Conservation (phyloP, 768 basidiomycete genomes). For the Kwoniella dejecticola region DNA sequence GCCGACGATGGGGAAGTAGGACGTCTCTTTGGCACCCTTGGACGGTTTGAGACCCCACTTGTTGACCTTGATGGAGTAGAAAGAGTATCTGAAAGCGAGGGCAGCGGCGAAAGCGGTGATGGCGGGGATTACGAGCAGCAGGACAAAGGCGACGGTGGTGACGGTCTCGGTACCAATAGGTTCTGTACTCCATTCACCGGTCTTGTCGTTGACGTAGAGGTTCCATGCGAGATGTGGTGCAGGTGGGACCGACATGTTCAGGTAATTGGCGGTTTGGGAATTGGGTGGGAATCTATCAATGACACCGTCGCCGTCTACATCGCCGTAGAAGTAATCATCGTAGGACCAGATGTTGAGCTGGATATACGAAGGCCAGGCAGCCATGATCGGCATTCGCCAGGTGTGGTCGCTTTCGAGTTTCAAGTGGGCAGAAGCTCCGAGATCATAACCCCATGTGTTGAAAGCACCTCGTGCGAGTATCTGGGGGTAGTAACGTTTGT, state of each 20-base stretch:
- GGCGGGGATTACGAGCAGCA: conserved; percentile 76
- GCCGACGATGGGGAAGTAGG: conserved; percentile 87
- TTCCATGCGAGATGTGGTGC: conserved; percentile 86
- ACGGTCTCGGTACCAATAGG: conserved; percentile 80
- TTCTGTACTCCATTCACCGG: conserved; percentile 72
- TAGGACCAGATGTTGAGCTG: conserved; percentile 89
- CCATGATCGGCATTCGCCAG: conserved; percentile 70
- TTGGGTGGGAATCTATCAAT: conserved; percentile 91
- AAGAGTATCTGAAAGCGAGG: conserved; percentile 87
- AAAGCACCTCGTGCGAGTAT: conserved; percentile 83
- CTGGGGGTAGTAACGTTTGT: conserved; percentile 76
- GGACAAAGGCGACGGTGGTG: conserved; percentile 83
- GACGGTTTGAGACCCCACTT: conserved; percentile 78
- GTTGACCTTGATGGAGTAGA: conserved; percentile 95
- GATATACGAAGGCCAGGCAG: conserved; percentile 83
- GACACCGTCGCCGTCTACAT: conserved; percentile 80
- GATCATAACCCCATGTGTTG: conserved; percentile 89
- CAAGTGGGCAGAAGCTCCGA: conserved; percentile 74
- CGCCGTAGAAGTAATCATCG: conserved; percentile 91
- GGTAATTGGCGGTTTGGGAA: conserved; percentile 68
- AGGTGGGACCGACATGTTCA: conserved; percentile 90
- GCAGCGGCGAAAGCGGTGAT: conserved; percentile 83
- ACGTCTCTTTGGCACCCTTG: conserved; percentile 62
- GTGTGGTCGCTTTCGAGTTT: conserved; percentile 62
- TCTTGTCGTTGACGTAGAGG: conserved; percentile 73